A percentile compares a stretch with the other conserved stretches of the same genome.
phyloP scores from a whole-genome alignment of 2,329 filamentous ascomycete genomes.

The Fusarium duplospermum region DNA sequence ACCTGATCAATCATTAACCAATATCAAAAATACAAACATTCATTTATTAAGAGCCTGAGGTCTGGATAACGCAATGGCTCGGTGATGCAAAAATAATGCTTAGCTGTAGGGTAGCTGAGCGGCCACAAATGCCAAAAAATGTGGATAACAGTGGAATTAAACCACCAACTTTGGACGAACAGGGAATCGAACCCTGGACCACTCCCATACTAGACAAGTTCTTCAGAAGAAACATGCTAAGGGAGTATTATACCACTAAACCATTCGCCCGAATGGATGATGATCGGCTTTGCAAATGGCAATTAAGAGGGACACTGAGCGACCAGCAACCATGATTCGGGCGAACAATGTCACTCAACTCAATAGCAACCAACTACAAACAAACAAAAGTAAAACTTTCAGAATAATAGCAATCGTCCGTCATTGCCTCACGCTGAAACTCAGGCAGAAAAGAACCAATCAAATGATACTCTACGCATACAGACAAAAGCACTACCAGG shows the following conservation, averaged over 20 bases:
- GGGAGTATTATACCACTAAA: conserved; percentile 41
- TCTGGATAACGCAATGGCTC: background rate
- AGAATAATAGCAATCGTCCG: background rate
- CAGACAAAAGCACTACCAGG: background rate
- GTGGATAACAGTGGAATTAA: conserved; percentile 22
- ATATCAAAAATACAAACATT: no score
- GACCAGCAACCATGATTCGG: background rate
- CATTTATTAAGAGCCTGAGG: background rate
- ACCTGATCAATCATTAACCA: no score
- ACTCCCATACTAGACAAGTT: conserved; percentile 18
- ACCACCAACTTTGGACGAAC: conserved; percentile 32
- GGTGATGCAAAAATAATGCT: background rate
- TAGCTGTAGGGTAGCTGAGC: background rate
- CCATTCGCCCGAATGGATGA: conserved; percentile 32
- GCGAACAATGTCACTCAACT: background rate
- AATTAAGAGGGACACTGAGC: background rate
- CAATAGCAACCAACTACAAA: background rate
- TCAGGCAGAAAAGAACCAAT: background rate
- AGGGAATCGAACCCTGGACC: conserved; percentile 40
- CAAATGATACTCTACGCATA: background rate
- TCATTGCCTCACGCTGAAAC: background rate
- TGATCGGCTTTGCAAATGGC: accelerated
- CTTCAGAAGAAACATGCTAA: conserved; percentile 17
- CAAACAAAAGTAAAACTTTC: background rate
- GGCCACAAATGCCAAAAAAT: background rate